Base-by-base conservation (phyloP, 2,329 filamentous ascomycete genomes). In the Aaosphaeria pasadenensis region DNA sequence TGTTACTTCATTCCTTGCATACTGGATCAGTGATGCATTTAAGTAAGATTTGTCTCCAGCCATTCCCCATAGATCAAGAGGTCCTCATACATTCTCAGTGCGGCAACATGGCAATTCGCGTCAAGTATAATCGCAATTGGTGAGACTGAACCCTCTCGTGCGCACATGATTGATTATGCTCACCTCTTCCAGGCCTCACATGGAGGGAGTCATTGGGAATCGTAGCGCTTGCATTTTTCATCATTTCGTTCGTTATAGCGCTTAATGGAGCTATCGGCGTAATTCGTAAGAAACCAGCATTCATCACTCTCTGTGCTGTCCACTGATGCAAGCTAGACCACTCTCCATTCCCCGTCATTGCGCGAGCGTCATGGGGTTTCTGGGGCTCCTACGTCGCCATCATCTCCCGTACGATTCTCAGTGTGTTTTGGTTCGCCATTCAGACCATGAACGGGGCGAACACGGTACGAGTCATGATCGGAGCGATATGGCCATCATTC, bases 351-450 rank as follows among this genome's bases (percentile, higher is more conserved):
- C 78, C 80, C 1, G 79, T 83, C 6, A 74, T 81, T 29, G 75
- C 77, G 0, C 76, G 80, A 42, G 77, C 79, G 3, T 76, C 73
- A 43, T 83, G 79, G 72, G 80, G 80, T 0, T 82, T 81, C 66
- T 81, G 75, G 72, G 78, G 79, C 45, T 78, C 75, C 28, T 80
- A 80, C 57, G 69, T 82, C 35, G 74, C 78, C 28, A 78, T 82
- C 45, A 57, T 82, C 6, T 79, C 76, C 0, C 72, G 79, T 7
- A 72, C 74, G 36, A 76, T 82, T 47, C 73, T 82, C 4, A 79
- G 79, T 5, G 62, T 82, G 13, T 81, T 83, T 64, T 83, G 80
- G 86, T 82, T 86, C 45, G 82, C 83, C 0, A 85, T 87, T 42
- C 83, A 87, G 55, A 82, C 80, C 38, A 81, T 82, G 50, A 85